phyloP scores from a whole-genome alignment of 768 basidiomycete species.

The Suillus spraguei region DNA sequence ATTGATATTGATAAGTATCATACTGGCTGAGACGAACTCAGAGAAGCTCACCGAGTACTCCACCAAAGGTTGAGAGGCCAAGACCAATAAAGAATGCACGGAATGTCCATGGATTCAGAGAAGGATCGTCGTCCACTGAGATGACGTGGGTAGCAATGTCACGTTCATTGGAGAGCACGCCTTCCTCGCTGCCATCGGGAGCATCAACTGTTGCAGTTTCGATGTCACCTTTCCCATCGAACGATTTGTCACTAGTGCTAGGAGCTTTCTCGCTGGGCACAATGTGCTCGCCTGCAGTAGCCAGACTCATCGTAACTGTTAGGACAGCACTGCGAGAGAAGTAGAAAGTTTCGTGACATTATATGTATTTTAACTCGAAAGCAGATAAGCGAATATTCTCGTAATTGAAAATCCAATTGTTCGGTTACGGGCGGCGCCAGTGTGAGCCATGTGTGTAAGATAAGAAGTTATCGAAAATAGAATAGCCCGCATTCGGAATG shows the following conservation, averaged over 20 bases:
- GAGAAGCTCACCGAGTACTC: conserved; percentile 42
- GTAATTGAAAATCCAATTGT: not conserved
- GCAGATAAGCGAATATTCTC: conserved; percentile 12
- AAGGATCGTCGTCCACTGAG: conserved; percentile 45
- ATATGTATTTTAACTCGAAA: not conserved
- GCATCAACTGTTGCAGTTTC: conserved; percentile 32
- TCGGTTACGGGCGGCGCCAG: too few relatives aligned
- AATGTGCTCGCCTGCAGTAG: conserved; percentile 2
- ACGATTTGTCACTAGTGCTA: conserved; percentile 27
- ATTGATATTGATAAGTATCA: conserved; percentile 9
- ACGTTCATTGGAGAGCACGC: conserved; percentile 41
- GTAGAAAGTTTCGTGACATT: not conserved
- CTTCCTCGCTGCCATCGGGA: conserved; percentile 21
- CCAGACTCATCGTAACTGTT: conserved; percentile 7
- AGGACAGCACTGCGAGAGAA: not conserved
- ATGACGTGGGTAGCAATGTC: conserved; percentile 48
- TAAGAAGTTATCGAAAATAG: too few relatives aligned
- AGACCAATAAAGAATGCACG: conserved; percentile 48
- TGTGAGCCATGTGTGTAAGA: too few relatives aligned
- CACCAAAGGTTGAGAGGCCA: conserved; percentile 49
- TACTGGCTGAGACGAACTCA: conserved; percentile 13
- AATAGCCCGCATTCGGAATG: too few relatives aligned
- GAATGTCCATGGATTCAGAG: conserved; percentile 48
- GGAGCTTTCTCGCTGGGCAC: conserved; percentile 11
- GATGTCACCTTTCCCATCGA: conserved; percentile 33